Percentiles rank a stretch among this genome's conserved stretches.
phyloP scores from a whole-genome alignment of 306 rosid genomes.

The Vigna angularis region DNA sequence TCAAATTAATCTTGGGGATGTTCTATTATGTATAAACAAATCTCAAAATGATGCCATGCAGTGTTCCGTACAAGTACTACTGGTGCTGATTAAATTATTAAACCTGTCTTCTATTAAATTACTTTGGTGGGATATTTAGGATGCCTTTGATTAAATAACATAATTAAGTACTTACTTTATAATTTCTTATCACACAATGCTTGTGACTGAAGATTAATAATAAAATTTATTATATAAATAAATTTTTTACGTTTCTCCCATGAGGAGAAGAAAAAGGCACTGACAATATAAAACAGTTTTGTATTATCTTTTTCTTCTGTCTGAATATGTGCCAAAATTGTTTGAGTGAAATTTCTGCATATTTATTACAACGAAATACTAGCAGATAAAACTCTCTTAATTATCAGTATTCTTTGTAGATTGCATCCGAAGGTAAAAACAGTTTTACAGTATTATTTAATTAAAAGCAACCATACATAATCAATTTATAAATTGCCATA shows the following conservation, averaged over 20 bases:
- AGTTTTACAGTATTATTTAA: too few relatives aligned
- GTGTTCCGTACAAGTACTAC: conserved; percentile 41
- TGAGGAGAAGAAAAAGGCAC: too few relatives aligned
- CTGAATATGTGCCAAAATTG: too few relatives aligned
- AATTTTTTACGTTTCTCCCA: background rate
- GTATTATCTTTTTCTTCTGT: too few relatives aligned
- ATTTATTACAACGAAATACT: too few relatives aligned
- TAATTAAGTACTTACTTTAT: background rate
- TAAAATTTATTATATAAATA: background rate
- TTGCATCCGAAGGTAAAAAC: too few relatives aligned
- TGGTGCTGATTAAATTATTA: conserved; percentile 35
- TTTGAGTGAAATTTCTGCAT: too few relatives aligned
- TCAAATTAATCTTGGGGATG: background rate
- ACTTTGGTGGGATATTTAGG: conserved; percentile 32
- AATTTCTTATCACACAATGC: background rate
- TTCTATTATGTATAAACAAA: background rate
- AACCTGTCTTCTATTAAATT: conserved; percentile 16
- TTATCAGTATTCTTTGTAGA: too few relatives aligned
- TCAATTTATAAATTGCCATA: too few relatives aligned
- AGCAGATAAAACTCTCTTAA: background rate
- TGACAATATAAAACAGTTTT: too few relatives aligned
- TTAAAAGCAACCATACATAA: too few relatives aligned
- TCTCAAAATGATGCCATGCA: background rate
- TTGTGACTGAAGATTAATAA: background rate
- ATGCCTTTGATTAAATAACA: background rate